Conservation (phyloP, 495 filamentous ascomycete genomes). For the Margaritispora aquatica region DNA sequence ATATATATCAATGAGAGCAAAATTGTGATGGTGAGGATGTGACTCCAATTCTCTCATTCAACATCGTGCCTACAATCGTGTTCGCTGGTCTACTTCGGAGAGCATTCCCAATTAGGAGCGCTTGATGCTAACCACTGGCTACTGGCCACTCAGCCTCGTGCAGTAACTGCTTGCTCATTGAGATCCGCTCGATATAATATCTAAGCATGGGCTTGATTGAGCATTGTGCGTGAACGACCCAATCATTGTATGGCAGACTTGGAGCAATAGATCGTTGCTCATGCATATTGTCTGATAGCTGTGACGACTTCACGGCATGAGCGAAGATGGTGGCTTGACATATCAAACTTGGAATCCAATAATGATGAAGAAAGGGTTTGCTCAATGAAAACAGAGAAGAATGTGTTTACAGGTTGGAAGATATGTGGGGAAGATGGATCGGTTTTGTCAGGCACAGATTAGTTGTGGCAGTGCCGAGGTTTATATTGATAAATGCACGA, state of each 20-base stretch:
- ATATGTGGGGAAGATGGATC: no score
- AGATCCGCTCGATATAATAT: background rate
- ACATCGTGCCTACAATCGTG: background rate
- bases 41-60: background rate
- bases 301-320: background rate
- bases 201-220: background rate
- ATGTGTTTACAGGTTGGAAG: no score
- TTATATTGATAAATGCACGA: background rate
- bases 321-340: background rate
- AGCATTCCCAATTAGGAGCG: background rate
- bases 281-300: background rate
- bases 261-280: no score
- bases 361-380: background rate
- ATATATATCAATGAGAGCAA: constrained; percentile 4
- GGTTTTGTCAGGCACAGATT: background rate
- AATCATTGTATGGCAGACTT: background rate
- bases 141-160: constrained; percentile 2
- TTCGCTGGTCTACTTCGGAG: background rate
- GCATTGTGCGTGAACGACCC: background rate
- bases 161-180: background rate
- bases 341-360: background rate
- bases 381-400: no score
- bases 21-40: no score
- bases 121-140: background rate
- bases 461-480: background rate